A percentile compares a stretch with the other conserved stretches of the same genome.
Conservation (phyloP, 495 filamentous ascomycete species). For the Staphylotrichum tortipilum region DNA sequence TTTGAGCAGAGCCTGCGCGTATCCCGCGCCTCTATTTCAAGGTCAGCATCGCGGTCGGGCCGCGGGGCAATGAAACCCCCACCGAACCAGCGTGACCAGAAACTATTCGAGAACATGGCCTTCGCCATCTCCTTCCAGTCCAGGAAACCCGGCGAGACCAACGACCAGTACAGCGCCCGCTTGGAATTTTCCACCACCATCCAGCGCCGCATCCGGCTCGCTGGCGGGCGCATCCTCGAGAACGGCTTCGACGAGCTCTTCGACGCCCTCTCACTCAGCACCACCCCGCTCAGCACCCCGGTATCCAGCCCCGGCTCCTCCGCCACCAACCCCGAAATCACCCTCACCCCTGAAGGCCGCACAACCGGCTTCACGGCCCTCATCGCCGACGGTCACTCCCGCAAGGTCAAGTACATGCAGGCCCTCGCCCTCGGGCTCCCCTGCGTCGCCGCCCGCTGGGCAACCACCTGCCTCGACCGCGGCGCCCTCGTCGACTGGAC, state of each 20-base stretch:
- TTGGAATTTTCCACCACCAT: constrained; percentile 35
- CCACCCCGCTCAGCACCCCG: constrained; percentile 12
- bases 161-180: constrained; percentile 40
- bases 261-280: constrained; percentile 38
- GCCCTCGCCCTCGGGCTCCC: constrained; percentile 85
- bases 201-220: constrained; percentile 38
- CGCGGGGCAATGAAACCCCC: constrained; percentile 3
- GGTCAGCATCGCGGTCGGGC: constrained; percentile 7
- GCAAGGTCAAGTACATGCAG: constrained; percentile 91
- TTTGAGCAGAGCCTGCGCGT: constrained; percentile 26
- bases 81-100: constrained; percentile 8
- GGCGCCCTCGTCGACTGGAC: constrained; percentile 60
- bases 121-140: constrained; percentile 66
- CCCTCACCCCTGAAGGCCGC: constrained; percentile 36
- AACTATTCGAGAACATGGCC: constrained; percentile 65
- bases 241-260: constrained; percentile 84
- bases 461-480: constrained; percentile 59
- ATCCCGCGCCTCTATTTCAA: constrained; percentile 12
- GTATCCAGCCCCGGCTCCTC: constrained; percentile 7
- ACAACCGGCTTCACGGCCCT: constrained; percentile 69
- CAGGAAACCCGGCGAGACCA: constrained; percentile 41
- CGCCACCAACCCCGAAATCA: constrained; percentile 24
- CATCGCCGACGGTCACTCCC: constrained; percentile 77
- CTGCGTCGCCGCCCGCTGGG: constrained; percentile 72
- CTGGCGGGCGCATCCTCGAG: constrained; percentile 65